Evolutionary conservation across 2,329 filamentous ascomycete genomes (phyloP).

Genomic region (Gnomoniopsis sp.): DNA sequence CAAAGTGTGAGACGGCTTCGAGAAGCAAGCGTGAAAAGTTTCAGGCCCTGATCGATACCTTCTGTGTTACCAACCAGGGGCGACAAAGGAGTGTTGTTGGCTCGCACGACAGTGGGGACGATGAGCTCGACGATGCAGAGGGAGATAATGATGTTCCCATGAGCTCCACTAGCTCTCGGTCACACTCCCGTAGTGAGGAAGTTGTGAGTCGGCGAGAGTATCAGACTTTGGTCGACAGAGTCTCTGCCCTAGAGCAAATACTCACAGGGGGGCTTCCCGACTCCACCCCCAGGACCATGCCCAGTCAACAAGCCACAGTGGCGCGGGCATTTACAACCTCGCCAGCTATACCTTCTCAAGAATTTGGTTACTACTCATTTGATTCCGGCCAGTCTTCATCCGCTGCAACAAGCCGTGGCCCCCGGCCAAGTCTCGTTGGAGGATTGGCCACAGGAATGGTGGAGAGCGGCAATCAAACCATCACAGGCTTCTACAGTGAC

Average conservation of each 20-base stretch:
- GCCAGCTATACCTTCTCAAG: conserved; percentile 1
- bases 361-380: conserved; percentile 10
- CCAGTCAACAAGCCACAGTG: conserved; percentile 1
- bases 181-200: background rate
- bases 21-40: conserved; percentile 17
- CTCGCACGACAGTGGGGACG: background rate
- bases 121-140: conserved; percentile 1
- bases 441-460: background rate
- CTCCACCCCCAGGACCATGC: conserved; percentile 11
- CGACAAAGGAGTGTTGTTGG: background rate
- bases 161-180: background rate
- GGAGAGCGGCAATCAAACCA: background rate
- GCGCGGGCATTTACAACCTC: conserved; percentile 8
- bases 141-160: background rate
- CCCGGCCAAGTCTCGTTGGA: background rate
- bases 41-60: conserved; percentile 10
- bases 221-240: conserved; percentile 9
- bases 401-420: background rate
- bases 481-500: conserved; percentile 6
- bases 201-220: conserved; percentile 9
- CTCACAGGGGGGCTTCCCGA: background rate
- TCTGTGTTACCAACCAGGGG: conserved; percentile 4
- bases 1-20: conserved; percentile 14
- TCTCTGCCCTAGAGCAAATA: conserved; percentile 13
- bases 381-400: background rate